Percentiles rank a stretch among this genome's conserved stretches.
These are phyloP conservation scores for Phytopythium vexans DNA, from an alignment of 352 stramenopile genomes.

Conservation along the genomic window DNA sequence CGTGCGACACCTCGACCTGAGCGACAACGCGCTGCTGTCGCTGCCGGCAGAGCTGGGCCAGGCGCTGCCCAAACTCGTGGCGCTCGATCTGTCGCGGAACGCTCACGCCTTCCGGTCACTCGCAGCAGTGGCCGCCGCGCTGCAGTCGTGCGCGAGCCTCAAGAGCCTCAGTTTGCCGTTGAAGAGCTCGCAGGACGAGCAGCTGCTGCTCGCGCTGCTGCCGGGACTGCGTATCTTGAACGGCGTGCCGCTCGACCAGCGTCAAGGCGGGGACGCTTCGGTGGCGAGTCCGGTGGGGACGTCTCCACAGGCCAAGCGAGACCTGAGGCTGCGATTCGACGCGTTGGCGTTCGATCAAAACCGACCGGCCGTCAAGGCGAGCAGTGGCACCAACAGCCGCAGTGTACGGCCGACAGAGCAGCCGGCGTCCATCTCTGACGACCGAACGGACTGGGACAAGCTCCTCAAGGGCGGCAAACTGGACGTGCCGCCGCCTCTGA, in stretches of 20 bases:
- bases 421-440: constrained; percentile 51
- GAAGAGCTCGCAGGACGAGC: constrained; percentile 50
- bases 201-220: constrained; percentile 51
- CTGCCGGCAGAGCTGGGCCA: constrained; percentile 37
- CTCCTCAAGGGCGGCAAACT: constrained; percentile 38
- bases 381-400: constrained; percentile 11
- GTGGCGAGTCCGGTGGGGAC: constrained; percentile 2
- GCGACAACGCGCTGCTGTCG: constrained; percentile 40
- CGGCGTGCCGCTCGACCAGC: constrained; percentile 21
- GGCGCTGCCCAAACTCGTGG: constrained; percentile 46
- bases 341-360: constrained; percentile 11
- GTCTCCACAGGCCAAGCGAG: constrained; percentile 35
- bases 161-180: constrained; percentile 63
- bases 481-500: background rate
- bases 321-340: constrained; percentile 26
- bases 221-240: constrained; percentile 62
- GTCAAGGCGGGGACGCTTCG: background rate
- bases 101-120: constrained; percentile 25
- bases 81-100: constrained; percentile 58
- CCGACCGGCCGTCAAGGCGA: background rate
- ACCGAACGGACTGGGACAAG: constrained; percentile 64
- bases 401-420: constrained; percentile 45
- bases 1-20: constrained; percentile 55
- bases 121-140: constrained; percentile 35
- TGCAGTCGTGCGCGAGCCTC: constrained; percentile 42